Base-by-base conservation (phyloP, 805 yeast species). In the Zygosaccharomyces lentus region DNA sequence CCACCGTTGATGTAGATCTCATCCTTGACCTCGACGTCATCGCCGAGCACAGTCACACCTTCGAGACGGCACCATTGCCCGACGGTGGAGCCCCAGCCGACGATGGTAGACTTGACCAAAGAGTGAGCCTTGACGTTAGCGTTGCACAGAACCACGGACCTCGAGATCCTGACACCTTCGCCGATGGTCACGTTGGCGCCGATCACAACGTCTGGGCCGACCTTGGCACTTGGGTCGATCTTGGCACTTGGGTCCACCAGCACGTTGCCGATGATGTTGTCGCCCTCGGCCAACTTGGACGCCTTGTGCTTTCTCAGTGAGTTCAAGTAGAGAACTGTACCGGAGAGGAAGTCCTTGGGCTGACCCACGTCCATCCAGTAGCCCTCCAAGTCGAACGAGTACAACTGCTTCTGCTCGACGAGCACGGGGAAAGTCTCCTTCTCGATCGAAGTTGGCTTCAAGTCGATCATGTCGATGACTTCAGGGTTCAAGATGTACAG, bases 341-440 rank as follows among this genome's bases (percentile, higher is more conserved):
- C 99, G 50, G 96, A 82, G 56, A 93, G 74, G 83, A 89, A 93
- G 74, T 93, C 99, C 81, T 91, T 93, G 80, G 99, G 99, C 78
- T 93, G 99, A 72, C 99, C 99, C 59, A 93, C 97, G 72, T 93
- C 99, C 99, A 93, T 93, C 99, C 99, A 93, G 87, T 82, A 93
- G 57, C 99, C 98, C 77, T 93, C 97, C 66, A 93, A 81, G 72
- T 93, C 99, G 66, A 87, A 93, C 45, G 98, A 90, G 79, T 83
- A 93, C 64, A 93, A 79, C 51, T 84, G 78, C 66, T 84, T 89
- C 67, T 84, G 75, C 73, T 87, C 95, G 57, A 95, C 97, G 62
- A 93, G 80, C 63, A 76, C 74, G 64, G 99, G 99, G 96, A 93
- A 93, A 59, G 97, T 90, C 80, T 93, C 99, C 84, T 90, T 90